Evolutionary conservation across 768 basidiomycete genomes (phyloP).

Genomic region (Mycena vitilis): DNA sequence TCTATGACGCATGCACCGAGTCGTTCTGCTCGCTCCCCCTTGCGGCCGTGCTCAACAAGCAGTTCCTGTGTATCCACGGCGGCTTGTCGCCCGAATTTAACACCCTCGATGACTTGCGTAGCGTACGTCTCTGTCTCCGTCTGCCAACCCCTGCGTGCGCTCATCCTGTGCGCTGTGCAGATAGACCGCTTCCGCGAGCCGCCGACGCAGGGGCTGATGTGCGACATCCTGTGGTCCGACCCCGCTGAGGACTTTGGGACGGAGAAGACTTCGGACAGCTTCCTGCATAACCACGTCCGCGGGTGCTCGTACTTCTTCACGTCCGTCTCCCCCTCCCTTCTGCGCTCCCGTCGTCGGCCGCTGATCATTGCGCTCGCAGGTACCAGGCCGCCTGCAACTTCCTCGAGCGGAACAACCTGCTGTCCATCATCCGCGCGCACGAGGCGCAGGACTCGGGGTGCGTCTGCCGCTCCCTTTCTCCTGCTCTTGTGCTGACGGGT

Average conservation of each 20-base stretch:
- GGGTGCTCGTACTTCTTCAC: conserved; percentile 96
- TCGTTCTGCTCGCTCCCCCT: conserved; percentile 96
- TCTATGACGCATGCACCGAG: conserved; percentile 98
- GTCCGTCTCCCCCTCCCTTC: conserved; percentile 41
- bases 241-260: conserved; percentile 97
- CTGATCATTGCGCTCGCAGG: conserved; percentile 50
- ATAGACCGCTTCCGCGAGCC: conserved; percentile 99
- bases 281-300: conserved; percentile 95
- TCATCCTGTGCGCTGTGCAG: conserved; percentile 51
- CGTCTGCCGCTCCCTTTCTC: conserved; percentile 38
- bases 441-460: conserved; percentile 99
- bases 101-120: conserved; percentile 93
- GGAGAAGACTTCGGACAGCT: conserved; percentile 91
- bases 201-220: conserved; percentile 97
- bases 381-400: conserved; percentile 97
- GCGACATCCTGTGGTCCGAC: conserved; percentile 98
- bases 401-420: conserved; percentile 94
- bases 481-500: conserved; percentile 6
- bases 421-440: conserved; percentile 97
- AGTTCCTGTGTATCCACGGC: conserved; percentile 98
- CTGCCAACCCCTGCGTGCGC: not conserved
- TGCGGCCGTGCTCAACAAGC: conserved; percentile 99
- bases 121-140: conserved; percentile 62
- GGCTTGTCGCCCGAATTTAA: conserved; percentile 96
- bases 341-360: not conserved